Conservation (phyloP, 2,329 filamentous ascomycete genomes). For the Pseudogymnoascus sp. region DNA sequence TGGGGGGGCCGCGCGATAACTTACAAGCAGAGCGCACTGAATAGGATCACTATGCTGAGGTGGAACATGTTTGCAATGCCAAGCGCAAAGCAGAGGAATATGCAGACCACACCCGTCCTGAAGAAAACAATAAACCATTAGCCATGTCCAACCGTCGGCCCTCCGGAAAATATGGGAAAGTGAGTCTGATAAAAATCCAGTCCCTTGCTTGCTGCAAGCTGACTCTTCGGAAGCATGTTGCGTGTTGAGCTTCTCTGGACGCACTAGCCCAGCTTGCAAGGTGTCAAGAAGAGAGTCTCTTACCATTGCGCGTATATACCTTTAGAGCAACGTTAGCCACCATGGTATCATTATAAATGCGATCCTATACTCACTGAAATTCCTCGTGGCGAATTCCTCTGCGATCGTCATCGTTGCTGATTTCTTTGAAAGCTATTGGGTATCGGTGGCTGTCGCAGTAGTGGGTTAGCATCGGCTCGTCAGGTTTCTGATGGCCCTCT, state of each 20-base stretch:
- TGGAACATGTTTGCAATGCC: constrained; percentile 63
- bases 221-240: neutral
- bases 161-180: neutral
- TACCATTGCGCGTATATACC: constrained; percentile 10
- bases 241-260: neutral
- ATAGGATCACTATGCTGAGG: constrained; percentile 37
- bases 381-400: constrained; percentile 65
- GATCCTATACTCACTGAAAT: constrained; percentile 57
- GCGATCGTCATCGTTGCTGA: constrained; percentile 58
- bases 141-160: neutral
- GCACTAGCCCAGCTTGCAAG: neutral
- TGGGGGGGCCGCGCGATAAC: constrained; percentile 21
- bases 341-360: constrained; percentile 10
- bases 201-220: constrained; percentile 1
- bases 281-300: constrained; percentile 5
- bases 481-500: neutral
- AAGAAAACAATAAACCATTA: constrained; percentile 8
- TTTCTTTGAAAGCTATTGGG: constrained; percentile 10
- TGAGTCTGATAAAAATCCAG: neutral
- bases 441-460: neutral
- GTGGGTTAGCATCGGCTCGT: neutral
- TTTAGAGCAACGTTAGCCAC: neutral
- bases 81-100: constrained; percentile 63
- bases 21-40: constrained; percentile 47
- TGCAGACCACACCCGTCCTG: constrained; percentile 64